phyloP scores from a whole-genome alignment of 108 stramenopile species.

The Cylindrotheca closterium region DNA sequence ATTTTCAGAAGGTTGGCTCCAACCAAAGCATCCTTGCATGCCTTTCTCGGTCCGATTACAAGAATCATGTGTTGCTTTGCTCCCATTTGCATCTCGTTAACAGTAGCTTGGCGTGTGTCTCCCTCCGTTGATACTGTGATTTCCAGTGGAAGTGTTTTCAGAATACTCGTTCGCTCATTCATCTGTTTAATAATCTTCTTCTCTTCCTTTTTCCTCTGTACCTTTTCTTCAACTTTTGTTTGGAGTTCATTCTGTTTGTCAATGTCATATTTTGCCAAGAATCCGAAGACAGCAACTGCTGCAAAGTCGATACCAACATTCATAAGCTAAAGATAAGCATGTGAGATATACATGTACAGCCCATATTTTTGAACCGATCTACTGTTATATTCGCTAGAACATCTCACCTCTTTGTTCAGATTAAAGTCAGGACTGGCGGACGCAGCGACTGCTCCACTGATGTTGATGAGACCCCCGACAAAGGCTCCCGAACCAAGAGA shows the following conservation, averaged over 20 bases:
- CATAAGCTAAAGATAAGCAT: constrained; percentile 23
- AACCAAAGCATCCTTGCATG: constrained; percentile 71
- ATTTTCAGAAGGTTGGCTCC: constrained; percentile 80
- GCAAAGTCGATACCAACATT: constrained; percentile 89
- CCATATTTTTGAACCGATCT: not conserved
- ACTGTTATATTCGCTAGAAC: not conserved
- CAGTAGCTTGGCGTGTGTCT: constrained; percentile 39
- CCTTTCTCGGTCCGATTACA: constrained; percentile 72
- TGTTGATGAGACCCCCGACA: constrained; percentile 72
- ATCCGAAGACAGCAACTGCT: constrained; percentile 62
- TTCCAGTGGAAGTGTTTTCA: constrained; percentile 46
- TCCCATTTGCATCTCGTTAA: constrained; percentile 57
- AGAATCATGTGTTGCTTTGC: constrained; percentile 84
- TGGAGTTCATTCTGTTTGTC: constrained; percentile 61
- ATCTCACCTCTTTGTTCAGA: constrained; percentile 61
- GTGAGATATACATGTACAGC: not conserved
- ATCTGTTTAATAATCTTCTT: constrained; percentile 48
- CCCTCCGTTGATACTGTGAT: constrained; percentile 66
- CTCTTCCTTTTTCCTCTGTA: constrained; percentile 53
- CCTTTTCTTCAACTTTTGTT: constrained; percentile 59
- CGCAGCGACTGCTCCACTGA: constrained; percentile 54
- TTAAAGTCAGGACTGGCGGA: constrained; percentile 67
- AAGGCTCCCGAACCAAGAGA: constrained; percentile 70
- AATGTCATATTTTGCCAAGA: constrained; percentile 61
- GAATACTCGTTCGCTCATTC: constrained; percentile 51